phyloP scores from a whole-genome alignment of 371 early-diverging fungal species.

The Zychaea mexicana region DNA sequence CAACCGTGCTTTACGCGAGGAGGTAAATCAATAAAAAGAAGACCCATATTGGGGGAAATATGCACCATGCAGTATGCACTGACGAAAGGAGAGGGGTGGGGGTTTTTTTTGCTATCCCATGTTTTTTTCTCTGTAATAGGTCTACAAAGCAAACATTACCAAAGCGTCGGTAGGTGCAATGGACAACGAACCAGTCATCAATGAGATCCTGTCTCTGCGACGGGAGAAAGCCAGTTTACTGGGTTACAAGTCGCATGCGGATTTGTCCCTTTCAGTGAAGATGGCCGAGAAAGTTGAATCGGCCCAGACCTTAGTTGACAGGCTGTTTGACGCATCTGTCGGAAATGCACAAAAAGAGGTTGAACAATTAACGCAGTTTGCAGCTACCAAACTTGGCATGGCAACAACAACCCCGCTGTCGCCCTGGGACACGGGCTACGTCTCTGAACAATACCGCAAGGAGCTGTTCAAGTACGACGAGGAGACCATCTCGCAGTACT shows the following conservation, averaged over 20 bases:
- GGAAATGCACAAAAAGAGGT: slow-evolving; percentile 54
- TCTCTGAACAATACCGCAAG: slow-evolving; percentile 64
- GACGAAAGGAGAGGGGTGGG: too few species aligned
- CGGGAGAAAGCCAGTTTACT: slow-evolving; percentile 57
- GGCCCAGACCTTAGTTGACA: slow-evolving; percentile 51
- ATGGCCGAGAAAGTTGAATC: slow-evolving; percentile 60
- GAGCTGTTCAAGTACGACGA: slow-evolving; percentile 62
- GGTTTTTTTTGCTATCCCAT: too few species aligned
- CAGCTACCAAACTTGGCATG: slow-evolving; percentile 27
- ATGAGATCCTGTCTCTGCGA: slow-evolving; percentile 56
- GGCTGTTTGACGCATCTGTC: slow-evolving; percentile 50
- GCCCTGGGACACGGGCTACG: slow-evolving; percentile 64
- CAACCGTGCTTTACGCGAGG: slow-evolving; percentile 60
- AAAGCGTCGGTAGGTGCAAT: slow-evolving; percentile 55
- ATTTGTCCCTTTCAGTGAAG: slow-evolving; percentile 62
- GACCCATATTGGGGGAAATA: too few species aligned
- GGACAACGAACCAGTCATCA: slow-evolving; percentile 65
- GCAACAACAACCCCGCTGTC: slow-evolving; percentile 44
- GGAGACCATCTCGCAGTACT: slow-evolving; percentile 63
- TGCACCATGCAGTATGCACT: background rate
- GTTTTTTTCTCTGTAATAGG: slow-evolving; percentile 24
- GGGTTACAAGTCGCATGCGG: slow-evolving; percentile 59
- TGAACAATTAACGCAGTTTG: slow-evolving; percentile 51
- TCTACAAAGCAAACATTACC: slow-evolving; percentile 59
- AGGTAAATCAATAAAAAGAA: slow-evolving; percentile 30